Evolutionary conservation across 345 rosid species (phyloP), one percentile per base, ranked within the genome.

Genomic region (Camelina neglecta): DNA sequence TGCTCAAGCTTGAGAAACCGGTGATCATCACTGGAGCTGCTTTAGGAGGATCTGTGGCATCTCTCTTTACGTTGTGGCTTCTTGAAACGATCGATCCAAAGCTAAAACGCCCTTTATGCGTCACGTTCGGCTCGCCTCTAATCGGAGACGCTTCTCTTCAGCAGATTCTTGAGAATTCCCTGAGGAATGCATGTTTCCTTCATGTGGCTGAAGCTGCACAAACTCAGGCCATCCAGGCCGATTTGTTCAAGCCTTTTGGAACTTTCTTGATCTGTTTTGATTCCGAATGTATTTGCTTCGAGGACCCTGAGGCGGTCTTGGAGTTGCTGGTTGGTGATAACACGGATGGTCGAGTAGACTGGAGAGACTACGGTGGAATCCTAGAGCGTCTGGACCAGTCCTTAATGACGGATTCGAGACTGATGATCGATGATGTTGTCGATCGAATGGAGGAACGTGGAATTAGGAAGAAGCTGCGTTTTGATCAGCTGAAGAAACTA

Each of bases 111-210:
- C 90, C 86, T 0, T 81, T 90, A 44, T 90, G 96, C 82, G 72
- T 93, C 77, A 90, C 96, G 0, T 93, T 86, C 54, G 95, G 97
- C 9, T 81, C 86, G 0, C 92, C 96, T 0, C 78, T 89, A 6
- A 4, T 87, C 1, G 93, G 89, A 5, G 81, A 89, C 66, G 29
- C 3, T 3, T 60, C 39, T 56, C 64, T 89, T 12, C 89, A 82
- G 36, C 81, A 81, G 49, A 60, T 84, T 39, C 82, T 76, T 0
- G 77, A 66, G 5, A 38, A 80, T n/a, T 67, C 85, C 4, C 48
- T 26, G 21, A 76, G 88, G 84, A 82, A 70, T 36, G 77, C 91
- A 47, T 81, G 86, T 75, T 91, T 89, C 80, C 81, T 89, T 35
- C 86, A 89, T 62, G 88, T 86, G 16, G 45, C 71, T 21, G 45